Base-by-base conservation (phyloP, 2,329 filamentous ascomycete species). In the Rutstroemia sp. region DNA sequence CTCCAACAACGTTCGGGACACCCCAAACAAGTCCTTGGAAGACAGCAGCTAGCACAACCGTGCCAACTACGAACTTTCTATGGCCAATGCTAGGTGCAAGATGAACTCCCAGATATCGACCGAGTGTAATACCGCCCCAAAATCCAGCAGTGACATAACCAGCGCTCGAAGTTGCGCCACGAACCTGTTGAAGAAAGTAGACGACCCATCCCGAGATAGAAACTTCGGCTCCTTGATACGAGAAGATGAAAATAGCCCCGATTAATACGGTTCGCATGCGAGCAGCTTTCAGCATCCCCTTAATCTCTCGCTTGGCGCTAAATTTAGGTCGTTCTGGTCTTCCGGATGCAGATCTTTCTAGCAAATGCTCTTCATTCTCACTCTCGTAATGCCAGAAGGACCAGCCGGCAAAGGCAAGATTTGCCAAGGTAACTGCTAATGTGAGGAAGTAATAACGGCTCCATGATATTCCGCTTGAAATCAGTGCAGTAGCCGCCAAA, bases 181-280 rank as follows among this genome's bases (percentile, higher is more conserved):
- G 84, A 60, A 83, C 80, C 50, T 80, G 79, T 70, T 94, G 90
- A 41, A 95, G 75, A 73, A 92, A 95, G 2, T 87, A 90, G 60
- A 92, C 90, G 49, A 92, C 86, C 90, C 90, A 95, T 53, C 90
- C 89, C 0, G 86, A 89, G 61, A 92, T 88, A 14, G 85, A 85
- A 16, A 95, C 89, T 71, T 95, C 90, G 38, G 87, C 86, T 37
- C 89, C 90, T 71, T 94, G 88, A 70, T 95, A 95, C 25, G 85
- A 82, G 69, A 95, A 94, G 70, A 94, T 88, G 74, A 94, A 94
- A 9, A 90, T 70, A 0, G 89, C 86, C 3, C 88, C 88, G 0
- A 94, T 77, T 1, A 94, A 71, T 0, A 91, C 88, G 4, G 60
- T 64, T 47, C 80, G 69, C 73, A 76, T 65, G 71, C 74, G 72